Evolutionary conservation across 768 basidiomycete species (phyloP).

Genomic region (Auricularia sp.): DNA sequence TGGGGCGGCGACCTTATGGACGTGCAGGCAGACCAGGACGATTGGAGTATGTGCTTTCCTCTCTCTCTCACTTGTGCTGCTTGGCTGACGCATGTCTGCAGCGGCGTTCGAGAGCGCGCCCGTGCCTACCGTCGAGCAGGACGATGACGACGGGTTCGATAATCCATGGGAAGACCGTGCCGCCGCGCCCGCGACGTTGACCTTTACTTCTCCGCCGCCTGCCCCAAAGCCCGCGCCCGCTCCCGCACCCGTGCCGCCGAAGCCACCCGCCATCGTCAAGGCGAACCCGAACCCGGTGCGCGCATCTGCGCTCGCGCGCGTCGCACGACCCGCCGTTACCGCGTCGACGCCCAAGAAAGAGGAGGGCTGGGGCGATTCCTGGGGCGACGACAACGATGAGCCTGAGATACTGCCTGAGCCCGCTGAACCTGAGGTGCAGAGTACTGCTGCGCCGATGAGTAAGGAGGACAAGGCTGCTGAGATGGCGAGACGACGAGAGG

Average conservation of each 20-base stretch:
- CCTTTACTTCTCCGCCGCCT: not conserved
- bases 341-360: constrained; percentile 6
- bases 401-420: not conserved
- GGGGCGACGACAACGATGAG: not conserved
- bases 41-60: constrained; percentile 66
- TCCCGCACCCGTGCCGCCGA: not conserved
- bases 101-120: constrained; percentile 64
- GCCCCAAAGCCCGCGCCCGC: not conserved
- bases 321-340: not conserved
- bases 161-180: not conserved
- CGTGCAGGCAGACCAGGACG: constrained; percentile 84
- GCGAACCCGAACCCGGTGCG: not conserved
- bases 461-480: constrained; percentile 94
- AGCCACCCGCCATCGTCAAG: not conserved
- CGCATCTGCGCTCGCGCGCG: not conserved
- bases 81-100: constrained; percentile 15
- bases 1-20: constrained; percentile 90
- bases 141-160: constrained; percentile 4
- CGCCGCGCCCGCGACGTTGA: not conserved
- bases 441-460: constrained; percentile 31
- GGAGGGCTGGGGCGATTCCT: constrained; percentile 4
- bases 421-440: not conserved
- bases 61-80: not conserved
- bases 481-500: constrained; percentile 85
- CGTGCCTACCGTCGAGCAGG: not conserved